These are phyloP conservation scores for Polyporus tsugae DNA, from an alignment of 1,284 basidiomycete species.

Conservation along the genomic window DNA sequence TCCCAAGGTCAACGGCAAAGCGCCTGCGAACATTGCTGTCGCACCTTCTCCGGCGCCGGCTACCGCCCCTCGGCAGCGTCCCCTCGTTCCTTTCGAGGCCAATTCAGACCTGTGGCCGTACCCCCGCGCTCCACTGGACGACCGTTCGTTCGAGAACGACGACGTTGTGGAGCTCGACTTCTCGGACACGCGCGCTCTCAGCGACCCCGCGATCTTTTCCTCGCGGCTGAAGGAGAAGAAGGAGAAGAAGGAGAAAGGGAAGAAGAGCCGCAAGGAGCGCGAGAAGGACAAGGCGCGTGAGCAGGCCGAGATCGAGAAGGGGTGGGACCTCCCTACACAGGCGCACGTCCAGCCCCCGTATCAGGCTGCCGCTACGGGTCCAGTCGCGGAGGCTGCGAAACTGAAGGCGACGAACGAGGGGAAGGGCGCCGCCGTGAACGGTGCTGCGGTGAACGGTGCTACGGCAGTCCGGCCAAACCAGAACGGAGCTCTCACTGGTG, in stretches of 20 bases:
- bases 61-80: slow-evolving; percentile 30
- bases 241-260: slow-evolving; percentile 42
- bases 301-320: slow-evolving; percentile 63
- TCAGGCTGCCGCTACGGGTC: slow-evolving; percentile 17
- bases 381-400: slow-evolving; percentile 24
- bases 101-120: slow-evolving; percentile 75
- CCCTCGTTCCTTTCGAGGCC: slow-evolving; percentile 63
- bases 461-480: background rate
- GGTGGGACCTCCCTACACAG: slow-evolving; percentile 61
- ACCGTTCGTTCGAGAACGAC: slow-evolving; percentile 48
- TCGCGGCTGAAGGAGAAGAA: slow-evolving; percentile 45
- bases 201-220: slow-evolving; percentile 63
- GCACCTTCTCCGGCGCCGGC: background rate
- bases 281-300: slow-evolving; percentile 53
- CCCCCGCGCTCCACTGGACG: slow-evolving; percentile 52
- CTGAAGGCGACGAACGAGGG: background rate
- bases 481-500: slow-evolving; percentile 21
- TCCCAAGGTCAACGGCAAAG: slow-evolving; percentile 19
- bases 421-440: background rate
- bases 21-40: background rate
- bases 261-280: slow-evolving; percentile 46
- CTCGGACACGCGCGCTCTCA: slow-evolving; percentile 70
- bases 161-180: slow-evolving; percentile 75
- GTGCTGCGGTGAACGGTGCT: background rate
- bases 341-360: slow-evolving; percentile 24